Evolutionary conservation across 495 filamentous ascomycete species (phyloP), one percentile per base, ranked within the genome.

Genomic region (Hypoxylon fuscum): DNA sequence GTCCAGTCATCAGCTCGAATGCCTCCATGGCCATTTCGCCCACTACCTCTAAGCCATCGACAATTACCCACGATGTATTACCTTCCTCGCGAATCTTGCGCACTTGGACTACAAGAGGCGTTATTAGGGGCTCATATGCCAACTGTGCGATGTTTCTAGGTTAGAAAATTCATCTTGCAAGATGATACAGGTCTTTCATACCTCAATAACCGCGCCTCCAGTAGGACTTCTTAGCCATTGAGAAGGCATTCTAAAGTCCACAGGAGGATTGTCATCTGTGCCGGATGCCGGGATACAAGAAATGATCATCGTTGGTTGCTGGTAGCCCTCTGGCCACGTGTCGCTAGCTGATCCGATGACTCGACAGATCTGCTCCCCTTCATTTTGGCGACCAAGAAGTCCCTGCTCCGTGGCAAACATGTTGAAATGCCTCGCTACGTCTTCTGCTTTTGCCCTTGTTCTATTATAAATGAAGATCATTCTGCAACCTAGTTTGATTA

Each of bases 1-100:
- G 80, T n/a, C 90, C 91, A 3, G 90, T 91, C 79, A 93, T 90
- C 41, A 93, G 73, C 71, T 93, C 90, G 68, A 92, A 93, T 41
- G 91, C 89, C 21, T 91, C 89, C 72, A 90, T 91, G 1, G 88
- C 91, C 77, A 92, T 90, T 70, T 95, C 91, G 1, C 85, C 83
- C 0, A 95, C 81, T 23, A 93, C 85, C 67, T 93, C 91, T 8
- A 93, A 74, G 4, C 90, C 90, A 65, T 93, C 90, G n/a, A 92
- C 84, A 27, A 89, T 80, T 3, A 90, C 86, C 90, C 90, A 95
- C 1, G 85, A 83, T 15, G 81, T 83, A 9, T 83, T 82, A 0
- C 85, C 85, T 54, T 84, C 80, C 45, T 81, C 82, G 17, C 86
- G 78, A 23, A 89, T 84, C 62, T 71, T 73, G 15, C 76, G 76